Conservation (phyloP, 2,329 filamentous ascomycete genomes). For the Seiridium cupressi region DNA sequence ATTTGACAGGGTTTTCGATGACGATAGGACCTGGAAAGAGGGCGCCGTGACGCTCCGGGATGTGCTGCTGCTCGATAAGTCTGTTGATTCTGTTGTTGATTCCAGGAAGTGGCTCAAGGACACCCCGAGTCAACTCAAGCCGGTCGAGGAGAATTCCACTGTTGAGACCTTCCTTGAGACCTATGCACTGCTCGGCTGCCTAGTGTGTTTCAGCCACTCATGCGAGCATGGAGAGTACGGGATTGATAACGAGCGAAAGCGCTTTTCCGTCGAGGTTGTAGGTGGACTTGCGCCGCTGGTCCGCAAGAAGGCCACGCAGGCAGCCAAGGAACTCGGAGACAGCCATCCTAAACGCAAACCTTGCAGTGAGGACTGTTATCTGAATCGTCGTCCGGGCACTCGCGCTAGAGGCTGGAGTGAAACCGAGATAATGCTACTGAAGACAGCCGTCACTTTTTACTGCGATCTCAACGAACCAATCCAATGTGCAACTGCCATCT, state of each 20-base stretch:
- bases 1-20: constrained; percentile 55
- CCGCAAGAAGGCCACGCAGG: constrained; percentile 22
- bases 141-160: constrained; percentile 32
- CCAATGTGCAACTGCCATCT: constrained; percentile 48
- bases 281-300: constrained; percentile 33
- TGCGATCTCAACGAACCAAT: constrained; percentile 40
- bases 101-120: constrained; percentile 53
- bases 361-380: constrained; percentile 40
- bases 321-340: constrained; percentile 25
- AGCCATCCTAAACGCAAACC: constrained; percentile 21
- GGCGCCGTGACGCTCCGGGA: constrained; percentile 47
- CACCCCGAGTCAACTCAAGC: constrained; percentile 29
- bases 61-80: constrained; percentile 52
- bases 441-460: constrained; percentile 42
- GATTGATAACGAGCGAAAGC: constrained; percentile 48
- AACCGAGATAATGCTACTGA: constrained; percentile 46
- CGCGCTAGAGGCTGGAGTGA: constrained; percentile 43
- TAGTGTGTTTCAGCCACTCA: constrained; percentile 59
- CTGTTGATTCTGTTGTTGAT: constrained; percentile 52
- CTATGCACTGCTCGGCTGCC: constrained; percentile 54
- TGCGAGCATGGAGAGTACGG: constrained; percentile 62
- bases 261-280: constrained; percentile 49
- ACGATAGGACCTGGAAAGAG: constrained; percentile 25
- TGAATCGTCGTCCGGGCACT: constrained; percentile 29
- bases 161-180: constrained; percentile 51